Base-by-base conservation (phyloP, 805 yeast species). In the Barnettozyma pratensis region DNA sequence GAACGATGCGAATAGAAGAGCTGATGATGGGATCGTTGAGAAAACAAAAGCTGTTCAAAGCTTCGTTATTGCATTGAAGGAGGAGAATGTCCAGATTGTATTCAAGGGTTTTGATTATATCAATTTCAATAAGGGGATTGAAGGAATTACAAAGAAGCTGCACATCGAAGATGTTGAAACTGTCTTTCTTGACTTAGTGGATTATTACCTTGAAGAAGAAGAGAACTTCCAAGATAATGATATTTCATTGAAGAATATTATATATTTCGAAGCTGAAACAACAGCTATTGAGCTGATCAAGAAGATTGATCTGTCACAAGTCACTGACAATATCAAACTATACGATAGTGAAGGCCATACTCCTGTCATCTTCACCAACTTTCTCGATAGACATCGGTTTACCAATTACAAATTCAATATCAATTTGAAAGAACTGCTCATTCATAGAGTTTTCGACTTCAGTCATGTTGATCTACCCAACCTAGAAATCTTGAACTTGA, bases 21-120 rank as follows among this genome's bases (percentile, higher is more conserved):
- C 19, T 26, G 39, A 26, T 11, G 8, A 8, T 34, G 39, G 12
- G 5, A 7, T 34, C 8, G 44, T 34, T n/a, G 6, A n/a, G 14
- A 27, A 7, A 7, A 28, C 38, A 34, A 28, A 36, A 4, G 11
- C 14, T 8, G 35, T 43, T n/a, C 34, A 36, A 12, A 35, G 35
- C 4, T 37, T 43, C 25, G 34, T 43, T 11, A 27, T 10, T 7
- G 4, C 6, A 3, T 14, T 43, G 14, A 38, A 43, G 12, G 30
- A 43, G 7, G 28, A n/a, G 10, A 36, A 37, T 25, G 41, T 37
- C 6, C 29, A 29, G n/a, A 36, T 26, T 34, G 5, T 27, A 3
- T 43, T 43, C 39, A 43, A 35, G 27, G 27, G 28, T 6, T 43
- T 43, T 38, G 10, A 37, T 6, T 43, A 43, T n/a, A 31, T 43